Base-by-base conservation (phyloP, 805 yeast genomes). In the Candida pseudoglaebosa region DNA sequence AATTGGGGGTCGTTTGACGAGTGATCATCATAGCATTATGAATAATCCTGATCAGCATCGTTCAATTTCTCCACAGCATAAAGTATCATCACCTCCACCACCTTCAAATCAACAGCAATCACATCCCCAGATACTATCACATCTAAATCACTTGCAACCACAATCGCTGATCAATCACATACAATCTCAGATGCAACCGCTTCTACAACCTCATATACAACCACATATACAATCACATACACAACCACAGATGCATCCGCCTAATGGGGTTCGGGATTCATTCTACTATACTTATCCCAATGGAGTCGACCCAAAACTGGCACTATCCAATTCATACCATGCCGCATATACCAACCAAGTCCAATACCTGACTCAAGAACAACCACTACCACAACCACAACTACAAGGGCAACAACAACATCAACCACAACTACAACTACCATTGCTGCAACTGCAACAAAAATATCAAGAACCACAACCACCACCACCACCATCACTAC, bases 401-500 rank as follows among this genome's bases (percentile, higher is more conserved):
- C 43, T 22, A 17, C 43, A 36, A 17, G 26, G 4, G 14, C 43
- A 36, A 17, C 40, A 21, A 22, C 40, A 22, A 12, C 36, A 19
- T 20, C 36, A 33, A 12, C 41, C 24, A 6, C 14, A 32, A 10
- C 14, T 7, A 17, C 33, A 30, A 14, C 19, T 13, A 16, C 35
- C 18, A 7, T 9, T 31, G 34, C 38, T 29, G 19, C 41, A 10
- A 12, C 43, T 36, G 9, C 42, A 34, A 20, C 43, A 22, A 19
- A 26, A 21, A 28, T 5, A 22, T 8, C 9, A 10, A 20, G 36
- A 26, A 9, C 29, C 4, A 8, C 39, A 37, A 2, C 32, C 15
- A 21, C 9, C 24, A 21, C 24, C 24, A 21, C 29, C 9, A 26
- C 29, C 29, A 26, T n/a, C n/a, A 14, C 19, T 13, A 16, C 35